These are phyloP conservation scores for Setaria viridis DNA, from an alignment of 202 grass and related monocot genomes.

Conservation along the genomic window DNA sequence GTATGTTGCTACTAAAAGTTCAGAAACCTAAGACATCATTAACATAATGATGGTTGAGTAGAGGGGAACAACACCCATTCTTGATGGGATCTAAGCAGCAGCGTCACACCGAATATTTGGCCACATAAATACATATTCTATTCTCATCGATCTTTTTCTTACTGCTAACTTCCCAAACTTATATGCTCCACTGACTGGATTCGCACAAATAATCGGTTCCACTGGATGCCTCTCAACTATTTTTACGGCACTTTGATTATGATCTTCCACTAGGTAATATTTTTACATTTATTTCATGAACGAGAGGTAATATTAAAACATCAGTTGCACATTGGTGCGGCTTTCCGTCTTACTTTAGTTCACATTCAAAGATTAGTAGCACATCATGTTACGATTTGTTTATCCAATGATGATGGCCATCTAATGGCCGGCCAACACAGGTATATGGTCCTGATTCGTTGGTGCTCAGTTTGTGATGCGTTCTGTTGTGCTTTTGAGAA, in stretches of 20 bases:
- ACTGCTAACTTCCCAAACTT: neutral
- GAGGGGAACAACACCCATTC: conserved; percentile 35
- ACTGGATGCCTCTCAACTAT: conserved; percentile 7
- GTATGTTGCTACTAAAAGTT: neutral
- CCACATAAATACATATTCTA: neutral
- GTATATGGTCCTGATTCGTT: neutral
- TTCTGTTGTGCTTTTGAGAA: conserved; percentile 29
- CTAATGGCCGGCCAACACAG: neutral
- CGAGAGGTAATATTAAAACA: neutral
- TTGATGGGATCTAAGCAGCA: conserved; percentile 59
- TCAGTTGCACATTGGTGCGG: neutral
- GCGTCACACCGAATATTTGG: conserved; percentile 1
- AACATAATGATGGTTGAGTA: neutral
- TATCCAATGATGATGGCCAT: neutral
- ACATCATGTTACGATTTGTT: neutral
- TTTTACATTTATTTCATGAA: neutral
- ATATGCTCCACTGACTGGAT: conserved; percentile 35
- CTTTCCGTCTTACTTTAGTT: neutral
- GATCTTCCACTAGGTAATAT: neutral
- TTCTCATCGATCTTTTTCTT: neutral
- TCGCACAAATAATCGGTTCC: conserved; percentile 24
- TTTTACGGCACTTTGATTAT: neutral
- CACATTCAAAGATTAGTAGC: neutral
- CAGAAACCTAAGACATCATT: neutral
- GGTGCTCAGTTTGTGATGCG: neutral